Evolutionary conservation across 140 eudicot species (phyloP).

Genomic region (Anethum foeniculum): DNA sequence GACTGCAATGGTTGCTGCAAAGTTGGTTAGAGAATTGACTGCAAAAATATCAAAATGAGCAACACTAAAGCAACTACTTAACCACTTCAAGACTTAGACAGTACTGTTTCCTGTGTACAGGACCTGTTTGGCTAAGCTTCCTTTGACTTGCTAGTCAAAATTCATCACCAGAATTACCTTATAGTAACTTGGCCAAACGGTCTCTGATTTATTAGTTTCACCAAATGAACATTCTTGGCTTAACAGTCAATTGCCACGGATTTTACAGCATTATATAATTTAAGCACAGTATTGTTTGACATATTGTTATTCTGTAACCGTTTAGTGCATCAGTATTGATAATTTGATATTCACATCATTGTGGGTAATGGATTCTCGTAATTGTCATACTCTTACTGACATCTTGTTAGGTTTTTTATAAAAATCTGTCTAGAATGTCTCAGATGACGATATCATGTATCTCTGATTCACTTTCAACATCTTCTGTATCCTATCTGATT

Average conservation of each 20-base stretch:
- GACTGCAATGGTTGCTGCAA: constrained; percentile 99
- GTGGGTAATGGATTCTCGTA: neutral
- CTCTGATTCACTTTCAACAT: neutral
- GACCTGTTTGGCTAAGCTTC: neutral
- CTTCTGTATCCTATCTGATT: neutral
- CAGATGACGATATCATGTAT: neutral
- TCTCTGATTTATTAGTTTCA: neutral
- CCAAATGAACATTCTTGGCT: neutral
- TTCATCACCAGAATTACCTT: neutral
- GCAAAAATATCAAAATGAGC: constrained; percentile 79
- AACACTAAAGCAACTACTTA: neutral
- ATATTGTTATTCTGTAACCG: neutral
- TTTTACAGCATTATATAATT: neutral
- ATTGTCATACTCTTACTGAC: neutral
- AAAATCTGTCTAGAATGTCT: neutral
- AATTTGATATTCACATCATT: neutral
- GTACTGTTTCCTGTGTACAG: neutral
- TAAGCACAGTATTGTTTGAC: neutral
- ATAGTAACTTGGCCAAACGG: neutral
- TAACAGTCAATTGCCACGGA: neutral
- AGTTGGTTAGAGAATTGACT: constrained; percentile 82
- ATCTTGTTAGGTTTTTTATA: neutral
- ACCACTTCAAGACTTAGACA: neutral
- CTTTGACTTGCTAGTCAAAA: neutral
- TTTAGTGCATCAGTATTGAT: neutral